Base-by-base conservation (phyloP, 2,329 filamentous ascomycete species). In the Verticillium klebahnii region DNA sequence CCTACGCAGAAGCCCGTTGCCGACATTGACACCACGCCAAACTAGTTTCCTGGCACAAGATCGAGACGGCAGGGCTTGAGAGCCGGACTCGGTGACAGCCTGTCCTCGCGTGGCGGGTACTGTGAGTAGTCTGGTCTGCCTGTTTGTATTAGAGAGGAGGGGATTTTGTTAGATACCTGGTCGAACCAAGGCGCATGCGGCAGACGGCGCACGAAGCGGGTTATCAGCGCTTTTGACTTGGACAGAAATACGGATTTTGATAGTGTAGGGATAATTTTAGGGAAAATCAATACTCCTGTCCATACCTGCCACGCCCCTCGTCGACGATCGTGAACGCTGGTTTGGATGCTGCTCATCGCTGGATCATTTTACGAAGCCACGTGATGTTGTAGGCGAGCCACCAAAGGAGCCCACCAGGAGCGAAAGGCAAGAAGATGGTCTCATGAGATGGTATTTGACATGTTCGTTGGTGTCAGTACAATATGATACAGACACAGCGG, bases 401-500 rank as follows among this genome's bases (percentile, higher is more conserved):
- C 11, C 6, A 25, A 3, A 23, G 12, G n/a, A 11, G 9, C 14
- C 14, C 34, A 36, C 9, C 34, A 14, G 34, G 4, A 36, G 34
- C 34, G 14, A 50, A 50, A 23, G 45, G 11, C 19, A 19, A n/a
- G 37, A 40, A n/a, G 37, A 40, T 15, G 6, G 17, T 40, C 37
- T 50, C 45, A 23, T 50, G 45, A 50, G 19, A 9, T 50, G 45
- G 45, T 50, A 50, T 50, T 50, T 50, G 45, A 50, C 45, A 50
- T 23, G 45, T 50, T 50, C 45, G 19, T 56, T 54, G 39, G 50
- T 50, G 29, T 34, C 39, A 52, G 58, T 59, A 59, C 58, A 59
- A 59, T 59, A 59, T 59, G 58, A 19, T 59, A 59, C 58, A 59
- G 39, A 37, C 37, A 52, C 58, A 59, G n/a, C 17, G 29, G 54